A percentile compares a stretch with the other conserved stretches of the same genome.
These are phyloP conservation scores for Pseudogymnoascus sp. DNA, from an alignment of 2,329 filamentous ascomycete species.

Conservation along the genomic window DNA sequence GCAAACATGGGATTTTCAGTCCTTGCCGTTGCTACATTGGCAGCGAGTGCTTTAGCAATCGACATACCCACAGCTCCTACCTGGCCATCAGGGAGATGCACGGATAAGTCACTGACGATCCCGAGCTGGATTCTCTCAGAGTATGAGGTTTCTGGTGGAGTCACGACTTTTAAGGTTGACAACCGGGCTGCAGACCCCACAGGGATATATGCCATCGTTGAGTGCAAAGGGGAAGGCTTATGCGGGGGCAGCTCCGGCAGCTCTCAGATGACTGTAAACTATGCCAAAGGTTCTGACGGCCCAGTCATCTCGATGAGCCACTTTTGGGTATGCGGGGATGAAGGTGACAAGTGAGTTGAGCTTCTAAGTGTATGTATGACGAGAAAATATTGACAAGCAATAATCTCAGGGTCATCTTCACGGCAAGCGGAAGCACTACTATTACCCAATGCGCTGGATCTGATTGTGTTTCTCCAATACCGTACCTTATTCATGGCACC, in stretches of 20 bases:
- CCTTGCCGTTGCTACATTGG: background rate
- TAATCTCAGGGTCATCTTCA: background rate
- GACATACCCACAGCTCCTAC: background rate
- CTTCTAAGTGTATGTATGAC: background rate
- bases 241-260: background rate
- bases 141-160: background rate
- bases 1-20: background rate
- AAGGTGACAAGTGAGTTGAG: background rate
- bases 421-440: background rate
- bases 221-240: background rate
- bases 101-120: background rate
- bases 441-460: background rate
- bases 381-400: background rate
- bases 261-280: background rate
- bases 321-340: background rate
- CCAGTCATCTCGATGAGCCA: background rate
- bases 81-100: background rate
- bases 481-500: background rate
- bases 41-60: background rate
- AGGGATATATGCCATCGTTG: background rate
- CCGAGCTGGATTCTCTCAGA: background rate
- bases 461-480: background rate
- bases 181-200: background rate
- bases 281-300: background rate
- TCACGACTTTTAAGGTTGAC: background rate